phyloP scores from a whole-genome alignment of 2,329 filamentous ascomycete species.

The Diatrype stigma region DNA sequence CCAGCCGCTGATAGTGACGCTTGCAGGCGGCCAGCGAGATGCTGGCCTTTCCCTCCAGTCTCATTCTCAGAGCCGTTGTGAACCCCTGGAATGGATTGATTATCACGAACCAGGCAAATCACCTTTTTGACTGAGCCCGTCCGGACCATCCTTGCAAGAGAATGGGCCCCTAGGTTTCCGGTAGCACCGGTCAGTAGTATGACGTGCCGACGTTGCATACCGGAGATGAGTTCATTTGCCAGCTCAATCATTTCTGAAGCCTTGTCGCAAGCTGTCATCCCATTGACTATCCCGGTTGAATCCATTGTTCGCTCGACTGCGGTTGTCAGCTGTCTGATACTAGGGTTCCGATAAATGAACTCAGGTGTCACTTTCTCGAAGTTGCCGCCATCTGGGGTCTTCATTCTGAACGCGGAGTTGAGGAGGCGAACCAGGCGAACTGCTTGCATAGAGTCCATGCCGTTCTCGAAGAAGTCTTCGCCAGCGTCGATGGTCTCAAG shows the following conservation, averaged over 20 bases:
- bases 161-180: constrained; percentile 17
- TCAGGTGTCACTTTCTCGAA: constrained; percentile 6
- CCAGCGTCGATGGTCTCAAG: constrained; percentile 3
- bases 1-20: constrained; percentile 6
- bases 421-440: constrained; percentile 15
- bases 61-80: background rate
- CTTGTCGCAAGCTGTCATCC: background rate
- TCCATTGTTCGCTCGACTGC: background rate
- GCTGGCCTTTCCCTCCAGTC: background rate
- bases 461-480: constrained; percentile 25
- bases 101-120: constrained; percentile 9
- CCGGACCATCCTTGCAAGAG: constrained; percentile 7
- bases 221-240: background rate
- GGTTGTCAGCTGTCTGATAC: constrained; percentile 2
- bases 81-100: background rate
- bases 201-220: background rate
- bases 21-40: constrained; percentile 5
- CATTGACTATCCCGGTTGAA: background rate
- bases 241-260: background rate
- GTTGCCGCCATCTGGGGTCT: background rate
- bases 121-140: constrained; percentile 9
- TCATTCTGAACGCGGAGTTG: constrained; percentile 1
- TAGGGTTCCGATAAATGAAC: constrained; percentile 14
- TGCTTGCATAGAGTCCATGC: constrained; percentile 28
- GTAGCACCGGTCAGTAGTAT: constrained; percentile 18